A percentile compares a stretch with the other conserved stretches of the same genome.
These are phyloP conservation scores for Tylopilus vinaceipallidus DNA, from an alignment of 768 basidiomycete species.

Conservation along the genomic window DNA sequence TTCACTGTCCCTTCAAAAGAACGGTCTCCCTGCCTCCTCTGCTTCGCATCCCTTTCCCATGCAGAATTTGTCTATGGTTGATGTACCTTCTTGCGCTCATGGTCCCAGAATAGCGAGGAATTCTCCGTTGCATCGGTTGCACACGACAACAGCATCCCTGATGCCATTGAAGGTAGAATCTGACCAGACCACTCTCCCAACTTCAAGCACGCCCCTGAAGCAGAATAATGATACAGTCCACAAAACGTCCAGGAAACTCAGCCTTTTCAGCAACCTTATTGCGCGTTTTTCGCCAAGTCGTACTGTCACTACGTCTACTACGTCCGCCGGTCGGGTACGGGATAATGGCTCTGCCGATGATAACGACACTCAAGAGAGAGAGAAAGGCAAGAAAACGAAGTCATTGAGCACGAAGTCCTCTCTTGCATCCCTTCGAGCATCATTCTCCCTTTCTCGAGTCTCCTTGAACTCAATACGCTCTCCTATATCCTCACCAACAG, in stretches of 20 bases:
- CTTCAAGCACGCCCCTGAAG: slow-evolving; percentile 7
- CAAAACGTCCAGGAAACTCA: slow-evolving; percentile 28
- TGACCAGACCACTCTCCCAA: neutral
- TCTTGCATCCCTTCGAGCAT: slow-evolving; percentile 29
- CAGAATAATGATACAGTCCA: slow-evolving; percentile 15
- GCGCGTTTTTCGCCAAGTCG: slow-evolving; percentile 30
- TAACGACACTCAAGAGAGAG: slow-evolving; percentile 18
- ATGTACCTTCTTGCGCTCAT: slow-evolving; percentile 4
- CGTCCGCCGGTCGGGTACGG: neutral
- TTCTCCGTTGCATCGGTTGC: slow-evolving; percentile 28
- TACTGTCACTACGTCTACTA: slow-evolving; percentile 6
- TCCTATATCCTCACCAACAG: slow-evolving; percentile 11
- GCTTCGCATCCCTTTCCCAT: neutral
- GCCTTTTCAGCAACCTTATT: slow-evolving; percentile 31
- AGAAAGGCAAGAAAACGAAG: slow-evolving; percentile 14
- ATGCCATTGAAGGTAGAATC: slow-evolving; percentile 11
- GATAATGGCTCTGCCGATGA: slow-evolving; percentile 21
- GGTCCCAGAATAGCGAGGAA: neutral
- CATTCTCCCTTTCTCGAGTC: slow-evolving; percentile 29
- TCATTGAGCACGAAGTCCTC: slow-evolving; percentile 28
- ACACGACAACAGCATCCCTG: slow-evolving; percentile 23
- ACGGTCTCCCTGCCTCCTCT: slow-evolving; percentile 5
- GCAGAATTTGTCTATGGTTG: neutral
- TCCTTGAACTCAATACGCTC: slow-evolving; percentile 29
- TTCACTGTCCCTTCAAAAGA: neutral